These are phyloP conservation scores for Parsonsia alboflavescens DNA, from an alignment of 257 asterid species.

Conservation along the genomic window DNA sequence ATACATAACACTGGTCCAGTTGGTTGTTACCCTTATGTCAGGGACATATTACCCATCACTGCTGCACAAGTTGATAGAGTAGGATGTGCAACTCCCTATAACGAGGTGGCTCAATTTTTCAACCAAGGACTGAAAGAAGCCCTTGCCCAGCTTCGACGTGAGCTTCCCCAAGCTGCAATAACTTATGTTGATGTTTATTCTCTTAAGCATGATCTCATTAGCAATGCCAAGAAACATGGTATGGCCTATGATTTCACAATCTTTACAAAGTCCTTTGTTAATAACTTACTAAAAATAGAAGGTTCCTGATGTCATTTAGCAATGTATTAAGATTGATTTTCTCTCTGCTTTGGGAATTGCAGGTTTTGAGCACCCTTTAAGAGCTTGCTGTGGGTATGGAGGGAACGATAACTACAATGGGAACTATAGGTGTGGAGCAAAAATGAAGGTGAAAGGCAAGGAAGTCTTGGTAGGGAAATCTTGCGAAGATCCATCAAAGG, in stretches of 20 bases:
- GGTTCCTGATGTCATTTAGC: no score
- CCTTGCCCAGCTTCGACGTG: conserved; percentile 42
- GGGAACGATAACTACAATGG: conserved; percentile 77
- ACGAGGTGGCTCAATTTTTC: conserved; percentile 58
- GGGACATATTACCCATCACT: conserved; percentile 40
- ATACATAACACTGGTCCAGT: conserved; percentile 89
- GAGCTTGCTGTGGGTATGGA: conserved; percentile 89
- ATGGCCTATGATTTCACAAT: not conserved
- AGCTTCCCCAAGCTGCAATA: conserved; percentile 56
- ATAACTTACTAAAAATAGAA: not conserved
- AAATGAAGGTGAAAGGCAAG: conserved; percentile 52
- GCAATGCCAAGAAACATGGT: conserved; percentile 56
- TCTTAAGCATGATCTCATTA: conserved; percentile 66
- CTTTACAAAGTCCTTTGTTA: not conserved
- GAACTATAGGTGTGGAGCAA: conserved; percentile 63
- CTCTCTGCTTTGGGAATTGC: not conserved
- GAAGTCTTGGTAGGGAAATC: conserved; percentile 57
- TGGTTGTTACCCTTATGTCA: conserved; percentile 71
- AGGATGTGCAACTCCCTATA: conserved; percentile 68
- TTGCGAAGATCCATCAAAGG: conserved; percentile 56
- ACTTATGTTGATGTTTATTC: conserved; percentile 81
- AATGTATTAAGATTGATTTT: not conserved
- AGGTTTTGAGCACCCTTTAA: conserved; percentile 69
- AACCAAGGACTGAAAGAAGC: conserved; percentile 50
- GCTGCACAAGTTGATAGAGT: conserved; percentile 49